phyloP scores from a whole-genome alignment of 805 yeast species.

The Metschnikowia cubensis region DNA sequence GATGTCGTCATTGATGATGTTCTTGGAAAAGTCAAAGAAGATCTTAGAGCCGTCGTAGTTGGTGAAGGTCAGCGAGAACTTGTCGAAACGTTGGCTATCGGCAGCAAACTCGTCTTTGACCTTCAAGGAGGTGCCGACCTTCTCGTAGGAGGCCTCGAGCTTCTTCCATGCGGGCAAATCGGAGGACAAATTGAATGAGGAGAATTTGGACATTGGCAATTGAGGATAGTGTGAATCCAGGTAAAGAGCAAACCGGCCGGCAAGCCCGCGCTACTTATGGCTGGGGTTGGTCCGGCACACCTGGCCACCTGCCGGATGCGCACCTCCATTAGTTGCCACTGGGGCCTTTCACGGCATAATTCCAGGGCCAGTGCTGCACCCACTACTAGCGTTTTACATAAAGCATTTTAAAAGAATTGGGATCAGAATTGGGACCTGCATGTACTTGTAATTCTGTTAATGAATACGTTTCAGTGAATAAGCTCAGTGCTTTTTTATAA shows the following conservation, averaged over 20 bases:
- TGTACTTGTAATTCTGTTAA: too few relatives aligned
- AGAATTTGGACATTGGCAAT: constrained; percentile 16
- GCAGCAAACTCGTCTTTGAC: constrained; percentile 73
- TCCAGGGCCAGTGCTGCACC: not conserved
- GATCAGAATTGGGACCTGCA: too few relatives aligned
- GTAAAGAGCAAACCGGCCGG: not conserved
- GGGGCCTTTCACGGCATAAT: not conserved
- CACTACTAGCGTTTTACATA: too few relatives aligned
- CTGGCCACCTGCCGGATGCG: constrained; percentile 4
- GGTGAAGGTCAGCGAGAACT: constrained; percentile 70
- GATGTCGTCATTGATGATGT: constrained; percentile 84
- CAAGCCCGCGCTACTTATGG: constrained; percentile 4
- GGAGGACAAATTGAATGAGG: constrained; percentile 52
- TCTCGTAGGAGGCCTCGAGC: constrained; percentile 66
- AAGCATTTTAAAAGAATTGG: too few relatives aligned
- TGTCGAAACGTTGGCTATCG: constrained; percentile 72
- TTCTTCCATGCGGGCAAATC: constrained; percentile 84
- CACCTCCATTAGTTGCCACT: not conserved
- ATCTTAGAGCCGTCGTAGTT: constrained; percentile 87
- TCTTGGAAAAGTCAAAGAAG: constrained; percentile 93
- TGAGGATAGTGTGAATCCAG: not conserved
- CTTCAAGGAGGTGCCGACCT: constrained; percentile 64
- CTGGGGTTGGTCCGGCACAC: constrained; percentile 2
- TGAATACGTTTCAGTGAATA: too few relatives aligned
- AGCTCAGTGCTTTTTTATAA: too few relatives aligned